Conservation (phyloP, 2,329 filamentous ascomycete species). For the Colletotrichum trifolii region DNA sequence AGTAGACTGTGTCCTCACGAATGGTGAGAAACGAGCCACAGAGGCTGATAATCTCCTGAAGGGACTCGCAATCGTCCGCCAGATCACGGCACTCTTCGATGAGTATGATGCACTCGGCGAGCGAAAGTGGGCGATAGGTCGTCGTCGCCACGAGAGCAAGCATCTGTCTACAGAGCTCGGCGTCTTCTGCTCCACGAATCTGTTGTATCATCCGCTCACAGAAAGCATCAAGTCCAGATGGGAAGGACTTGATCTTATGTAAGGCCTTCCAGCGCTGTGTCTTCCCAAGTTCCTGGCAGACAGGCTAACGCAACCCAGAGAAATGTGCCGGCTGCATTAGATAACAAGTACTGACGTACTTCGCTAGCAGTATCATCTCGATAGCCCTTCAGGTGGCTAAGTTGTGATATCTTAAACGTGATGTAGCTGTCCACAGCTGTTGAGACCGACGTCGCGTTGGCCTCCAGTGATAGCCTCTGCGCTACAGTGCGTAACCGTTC, state of each 20-base stretch:
- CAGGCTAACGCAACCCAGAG: constrained; percentile 47
- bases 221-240: constrained; percentile 48
- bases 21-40: constrained; percentile 56
- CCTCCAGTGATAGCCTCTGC: constrained; percentile 46
- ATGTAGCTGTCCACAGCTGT: constrained; percentile 50
- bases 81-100: constrained; percentile 27
- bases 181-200: constrained; percentile 41
- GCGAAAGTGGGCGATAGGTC: constrained; percentile 16
- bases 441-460: constrained; percentile 48
- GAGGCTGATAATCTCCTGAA: constrained; percentile 44
- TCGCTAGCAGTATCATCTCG: constrained; percentile 31
- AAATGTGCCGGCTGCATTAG: constrained; percentile 52
- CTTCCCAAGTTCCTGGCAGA: constrained; percentile 37
- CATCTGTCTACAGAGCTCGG: not conserved
- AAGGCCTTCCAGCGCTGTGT: not conserved
- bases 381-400: constrained; percentile 36
- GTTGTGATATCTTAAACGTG: constrained; percentile 34
- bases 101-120: constrained; percentile 37
- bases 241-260: constrained; percentile 40
- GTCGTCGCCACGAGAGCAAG: not conserved
- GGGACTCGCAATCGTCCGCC: constrained; percentile 6
- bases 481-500: constrained; percentile 22
- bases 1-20: constrained; percentile 43
- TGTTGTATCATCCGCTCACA: constrained; percentile 52
- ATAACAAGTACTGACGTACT: constrained; percentile 35